Base-by-base conservation (phyloP, 805 yeast species). In the Yueomyces sp. region DNA sequence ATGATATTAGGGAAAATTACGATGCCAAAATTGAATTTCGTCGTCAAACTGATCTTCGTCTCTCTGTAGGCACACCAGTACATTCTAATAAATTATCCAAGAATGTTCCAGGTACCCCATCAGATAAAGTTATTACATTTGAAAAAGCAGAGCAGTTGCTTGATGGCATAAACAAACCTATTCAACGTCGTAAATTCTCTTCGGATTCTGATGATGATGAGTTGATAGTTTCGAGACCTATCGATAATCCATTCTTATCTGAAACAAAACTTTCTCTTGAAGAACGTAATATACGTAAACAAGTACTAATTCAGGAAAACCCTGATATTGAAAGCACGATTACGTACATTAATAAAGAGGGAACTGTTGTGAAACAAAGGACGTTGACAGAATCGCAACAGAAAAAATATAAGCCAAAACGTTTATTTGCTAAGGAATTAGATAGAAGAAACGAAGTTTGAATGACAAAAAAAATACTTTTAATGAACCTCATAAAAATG, bases 31-130 rank as follows among this genome's bases (percentile, higher is more conserved):
- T 31, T 8, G 11, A 31, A 31, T 7, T 8, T 8, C 11, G 11
- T 8, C 11, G 11, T 31, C 11, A 7, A 8, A 31, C 34, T 31
- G 34, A 8, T 7, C 11, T 31, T 7, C 11, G 11, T 8, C 19
- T 19, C 19, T 19, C 19, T 19, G 19, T 19, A 19, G 19, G 19
- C 19, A 19, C 19, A 19, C 19, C 19, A 19, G 19, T 19, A 19
- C 19, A 19, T 19, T 19, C 19, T 19, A 6, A n/a, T 7, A 39
- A 32, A 31, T 4, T 39, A 8, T 5, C 41, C 4, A 43, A 39
- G 37, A 2, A 49, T 19, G 50, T 43, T 5, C 62, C 61, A 3
- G 59, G 57, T 4, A 67, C 72, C 0, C 72, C 72, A 5, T 52
- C 58, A 38, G 59, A 58, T 38, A 60, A 59, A 36, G 41, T 67